Evolutionary conservation across 306 rosid genomes (phyloP), one percentile per base, ranked within the genome.

Genomic region (Lupinus albus): DNA sequence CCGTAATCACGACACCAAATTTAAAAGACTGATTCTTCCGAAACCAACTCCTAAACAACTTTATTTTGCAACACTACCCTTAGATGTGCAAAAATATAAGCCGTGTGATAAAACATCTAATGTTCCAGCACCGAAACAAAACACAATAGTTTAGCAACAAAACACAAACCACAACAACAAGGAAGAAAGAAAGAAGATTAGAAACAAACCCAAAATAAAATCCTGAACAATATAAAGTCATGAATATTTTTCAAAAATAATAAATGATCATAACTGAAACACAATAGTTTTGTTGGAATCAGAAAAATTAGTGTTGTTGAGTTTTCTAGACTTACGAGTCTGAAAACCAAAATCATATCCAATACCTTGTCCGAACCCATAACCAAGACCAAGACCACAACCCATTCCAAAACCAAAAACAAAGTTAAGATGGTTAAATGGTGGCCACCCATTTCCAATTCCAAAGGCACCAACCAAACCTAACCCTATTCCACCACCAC

Each of bases 361-460:
- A n/a, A 82, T 53, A 9, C 86, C 86, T 75, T 78, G 86, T 1
- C 86, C 83, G 54, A 59, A 82, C 7, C 86, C 86, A 18, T 53
- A 75, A 1, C 81, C 86, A 21, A 82, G 1, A 48, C 83, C 85
- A 12, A 81, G 21, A 0, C 85, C 85, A 54, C 85, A 82, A 52
- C 83, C 85, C 46, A 82, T 60, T 59, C 85, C 85, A 4, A 74
- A 18, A 5, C 85, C 85, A 5, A 78, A 78, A 38, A 70, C 78
- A 1, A 82, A 46, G 35, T 53, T 47, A 3, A 78, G 51, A 8
- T 74, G 61, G 72, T 82, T 82, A 68, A 76, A 82, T 0, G 78
- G 83, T 0, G 78, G 83, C 64, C 55, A 70, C 1, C 73, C 78
- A n/a, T n/a, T n/a, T n/a, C n/a, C n/a, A n/a, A n/a, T n/a, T 13